Evolutionary conservation across 768 basidiomycete species (phyloP), one percentile per base, ranked within the genome.

Genomic region (Leccinum uliginosum): DNA sequence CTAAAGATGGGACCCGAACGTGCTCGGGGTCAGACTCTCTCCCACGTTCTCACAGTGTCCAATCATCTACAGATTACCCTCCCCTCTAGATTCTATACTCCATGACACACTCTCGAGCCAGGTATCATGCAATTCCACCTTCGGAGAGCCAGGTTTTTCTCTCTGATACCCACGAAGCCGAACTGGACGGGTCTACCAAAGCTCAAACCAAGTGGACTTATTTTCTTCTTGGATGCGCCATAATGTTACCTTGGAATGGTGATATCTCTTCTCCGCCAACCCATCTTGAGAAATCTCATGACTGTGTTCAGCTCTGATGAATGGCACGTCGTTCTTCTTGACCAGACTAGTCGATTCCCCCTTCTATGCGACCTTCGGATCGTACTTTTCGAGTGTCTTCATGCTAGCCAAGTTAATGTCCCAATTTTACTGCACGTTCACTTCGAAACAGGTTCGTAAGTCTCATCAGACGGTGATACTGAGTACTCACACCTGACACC

Each of bases 211-310:
- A 73, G 51, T 86, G 85, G 84, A 80, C 85, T 45, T 80, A 85
- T 62, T 89, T 91, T 60, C 69, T 88, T 24, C 71, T 94, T n/a
- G 92, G 93, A 3, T 86, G 86, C 55, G 87, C 90, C 21, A 81
- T 87, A 3, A 77, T 96, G 6, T 71, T 97, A 15, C 86, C 91
- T 30, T 97, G 93, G 93, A 96, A 93, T 66, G 92, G 93, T 93
- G 68, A 66, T 80, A 62, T 9, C 6, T 27, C n/a, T 49, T 35
- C 12, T 17, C 52, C 51, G 51, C 9, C 4, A 32, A 29, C 10
- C 12, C 17, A 24, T 45, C 50, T 4, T 40, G 29, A 34, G 8
- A 5, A 23, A 56, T 50, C 54, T 59, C 49, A 57, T 54, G 14
- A 51, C 21, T n/a, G 15, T 34, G 38, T 46, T 21, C 54, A 96